These are phyloP conservation scores for Fusarium sp. DNA, from an alignment of 2,329 filamentous ascomycete species.

Conservation along the genomic window DNA sequence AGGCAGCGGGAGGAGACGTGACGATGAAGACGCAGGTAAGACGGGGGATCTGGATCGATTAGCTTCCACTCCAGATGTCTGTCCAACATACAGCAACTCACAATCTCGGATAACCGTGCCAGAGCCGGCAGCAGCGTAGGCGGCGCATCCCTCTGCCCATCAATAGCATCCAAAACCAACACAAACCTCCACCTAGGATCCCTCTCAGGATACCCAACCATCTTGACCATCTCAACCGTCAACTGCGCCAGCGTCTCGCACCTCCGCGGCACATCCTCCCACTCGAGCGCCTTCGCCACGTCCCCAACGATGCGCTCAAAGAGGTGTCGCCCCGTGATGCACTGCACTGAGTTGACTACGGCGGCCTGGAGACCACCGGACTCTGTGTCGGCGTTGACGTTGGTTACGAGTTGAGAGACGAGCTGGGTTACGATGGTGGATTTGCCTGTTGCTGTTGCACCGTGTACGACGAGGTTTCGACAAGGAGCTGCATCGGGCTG, in stretches of 20 bases:
- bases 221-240: slow-evolving; percentile 74
- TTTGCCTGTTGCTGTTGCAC: slow-evolving; percentile 89
- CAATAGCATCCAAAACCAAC: slow-evolving; percentile 88
- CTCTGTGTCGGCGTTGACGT: slow-evolving; percentile 18
- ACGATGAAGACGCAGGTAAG: slow-evolving; percentile 83
- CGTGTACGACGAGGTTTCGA: slow-evolving; percentile 81
- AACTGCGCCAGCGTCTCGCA: slow-evolving; percentile 87
- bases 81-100: slow-evolving; percentile 54
- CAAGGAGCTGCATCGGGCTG: slow-evolving; percentile 76
- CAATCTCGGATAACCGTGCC: slow-evolving; percentile 82
- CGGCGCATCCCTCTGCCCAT: slow-evolving; percentile 83
- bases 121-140: slow-evolving; percentile 83
- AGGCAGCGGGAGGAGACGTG: slow-evolving; percentile 74
- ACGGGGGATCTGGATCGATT: slow-evolving; percentile 72
- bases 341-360: slow-evolving; percentile 77
- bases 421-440: slow-evolving; percentile 72
- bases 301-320: slow-evolving; percentile 76
- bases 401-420: slow-evolving; percentile 40
- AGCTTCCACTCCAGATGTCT: not conserved
- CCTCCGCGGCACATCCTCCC: slow-evolving; percentile 63
- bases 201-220: slow-evolving; percentile 62
- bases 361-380: slow-evolving; percentile 62
- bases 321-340: slow-evolving; percentile 81
- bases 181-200: slow-evolving; percentile 71
- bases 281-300: slow-evolving; percentile 63